phyloP scores from a whole-genome alignment of 2,329 filamentous ascomycete genomes.

The Paracamarosporium sp. region DNA sequence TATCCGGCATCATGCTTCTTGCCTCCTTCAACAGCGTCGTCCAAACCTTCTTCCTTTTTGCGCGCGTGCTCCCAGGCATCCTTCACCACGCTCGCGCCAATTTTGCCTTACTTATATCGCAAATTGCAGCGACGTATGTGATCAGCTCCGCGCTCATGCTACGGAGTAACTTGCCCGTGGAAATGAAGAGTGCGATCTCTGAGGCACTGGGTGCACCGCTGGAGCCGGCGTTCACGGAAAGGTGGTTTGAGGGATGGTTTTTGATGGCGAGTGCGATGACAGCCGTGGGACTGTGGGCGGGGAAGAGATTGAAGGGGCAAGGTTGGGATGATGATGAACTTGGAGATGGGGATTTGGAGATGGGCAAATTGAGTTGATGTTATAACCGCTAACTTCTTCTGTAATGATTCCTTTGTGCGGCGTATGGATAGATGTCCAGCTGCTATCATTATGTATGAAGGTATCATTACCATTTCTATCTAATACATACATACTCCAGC shows the following conservation, averaged over 20 bases:
- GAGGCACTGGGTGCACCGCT: slow-evolving; percentile 80
- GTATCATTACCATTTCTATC: background rate
- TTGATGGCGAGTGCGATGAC: slow-evolving; percentile 71
- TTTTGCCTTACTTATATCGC: slow-evolving; percentile 78
- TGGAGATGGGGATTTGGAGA: slow-evolving; percentile 66
- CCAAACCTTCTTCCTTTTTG: slow-evolving; percentile 85
- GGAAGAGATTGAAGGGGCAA: slow-evolving; percentile 63
- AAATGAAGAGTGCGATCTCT: slow-evolving; percentile 78
- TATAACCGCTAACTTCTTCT: background rate
- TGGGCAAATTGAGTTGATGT: slow-evolving; percentile 70
- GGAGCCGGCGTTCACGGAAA: slow-evolving; percentile 74
- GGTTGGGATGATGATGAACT: slow-evolving; percentile 48
- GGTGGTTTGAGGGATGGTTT: slow-evolving; percentile 91
- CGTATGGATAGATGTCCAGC: background rate
- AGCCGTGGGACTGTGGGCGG: slow-evolving; percentile 74
- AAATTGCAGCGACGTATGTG: slow-evolving; percentile 84
- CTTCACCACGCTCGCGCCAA: slow-evolving; percentile 78
- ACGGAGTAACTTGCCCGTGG: slow-evolving; percentile 76
- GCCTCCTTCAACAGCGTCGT: slow-evolving; percentile 82
- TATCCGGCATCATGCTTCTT: slow-evolving; percentile 82
- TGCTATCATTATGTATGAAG: background rate
- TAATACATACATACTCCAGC: background rate
- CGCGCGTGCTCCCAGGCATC: slow-evolving; percentile 75
- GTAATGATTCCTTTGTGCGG: background rate
- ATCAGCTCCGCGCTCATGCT: slow-evolving; percentile 80